Percentiles rank a stretch among this genome's conserved stretches.
Conservation (phyloP, 805 yeast species). For the Yamadazyma laniorum region DNA sequence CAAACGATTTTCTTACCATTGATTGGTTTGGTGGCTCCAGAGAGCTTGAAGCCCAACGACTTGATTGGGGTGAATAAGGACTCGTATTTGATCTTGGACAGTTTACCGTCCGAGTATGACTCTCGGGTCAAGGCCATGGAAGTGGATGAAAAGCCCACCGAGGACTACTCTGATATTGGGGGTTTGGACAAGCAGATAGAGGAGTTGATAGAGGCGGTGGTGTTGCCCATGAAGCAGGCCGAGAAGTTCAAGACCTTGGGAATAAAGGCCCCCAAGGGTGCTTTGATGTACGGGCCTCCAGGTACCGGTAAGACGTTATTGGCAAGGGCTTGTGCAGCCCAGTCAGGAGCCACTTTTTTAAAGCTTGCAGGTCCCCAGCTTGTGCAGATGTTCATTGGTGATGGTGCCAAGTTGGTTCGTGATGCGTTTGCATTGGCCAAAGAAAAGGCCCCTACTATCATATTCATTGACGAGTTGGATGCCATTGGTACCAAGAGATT, state of each 20-base stretch:
- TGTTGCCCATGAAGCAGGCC: conserved; percentile 96
- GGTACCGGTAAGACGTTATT: conserved; percentile 47
- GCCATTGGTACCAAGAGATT: conserved; percentile 47
- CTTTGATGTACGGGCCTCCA: conserved; percentile 49
- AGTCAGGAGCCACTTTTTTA: conserved; percentile 45
- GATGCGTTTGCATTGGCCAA: conserved; percentile 48
- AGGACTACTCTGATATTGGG: conserved; percentile 95
- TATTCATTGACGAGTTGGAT: conserved; percentile 47
- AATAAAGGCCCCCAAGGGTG: conserved; percentile 62
- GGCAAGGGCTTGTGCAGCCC: conserved; percentile 50
- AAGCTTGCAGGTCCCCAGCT: conserved; percentile 47
- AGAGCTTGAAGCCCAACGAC: conserved; percentile 92
- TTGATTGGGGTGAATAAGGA: conserved; percentile 97
- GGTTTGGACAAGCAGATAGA: conserved; percentile 98
- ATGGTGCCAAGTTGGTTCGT: conserved; percentile 46
- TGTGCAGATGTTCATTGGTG: conserved; percentile 48
- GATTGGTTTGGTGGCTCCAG: conserved; percentile 92
- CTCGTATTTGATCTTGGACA: conserved; percentile 87
- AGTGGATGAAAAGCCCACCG: conserved; percentile 98
- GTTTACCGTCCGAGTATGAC: conserved; percentile 95
- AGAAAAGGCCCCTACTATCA: conserved; percentile 47
- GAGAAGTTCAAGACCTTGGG: conserved; percentile 94
- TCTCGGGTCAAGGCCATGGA: conserved; percentile 99
- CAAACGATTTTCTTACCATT: conserved; percentile 96
- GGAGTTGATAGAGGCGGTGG: conserved; percentile 97